Evolutionary conservation across 2,329 filamentous ascomycete species (phyloP).

Genomic region (Exophiala oligosperma): DNA sequence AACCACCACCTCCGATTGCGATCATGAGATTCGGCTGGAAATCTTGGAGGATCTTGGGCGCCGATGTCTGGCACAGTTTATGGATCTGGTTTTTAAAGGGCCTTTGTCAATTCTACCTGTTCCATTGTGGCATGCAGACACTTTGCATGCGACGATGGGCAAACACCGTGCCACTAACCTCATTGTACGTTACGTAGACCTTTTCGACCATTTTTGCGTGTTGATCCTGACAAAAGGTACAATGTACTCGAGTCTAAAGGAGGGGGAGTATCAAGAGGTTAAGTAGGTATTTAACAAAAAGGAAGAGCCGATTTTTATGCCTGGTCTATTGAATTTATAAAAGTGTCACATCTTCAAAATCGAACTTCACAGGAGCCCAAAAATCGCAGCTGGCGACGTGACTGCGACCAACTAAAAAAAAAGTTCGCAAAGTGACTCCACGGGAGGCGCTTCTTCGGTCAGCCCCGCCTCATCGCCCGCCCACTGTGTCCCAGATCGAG

Average conservation of each 20-base stretch:
- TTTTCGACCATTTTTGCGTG: conserved; percentile 68
- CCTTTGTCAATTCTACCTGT: neutral
- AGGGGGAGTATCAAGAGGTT: neutral
- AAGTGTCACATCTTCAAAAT: conserved; percentile 14
- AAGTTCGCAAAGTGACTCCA: conserved; percentile 4
- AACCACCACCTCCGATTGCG: conserved; percentile 95
- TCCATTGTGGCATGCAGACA: too few relatives aligned
- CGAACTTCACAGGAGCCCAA: neutral
- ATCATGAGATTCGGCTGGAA: conserved; percentile 97
- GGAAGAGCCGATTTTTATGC: neutral
- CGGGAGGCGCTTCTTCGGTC: neutral
- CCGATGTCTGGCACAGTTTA: conserved; percentile 90
- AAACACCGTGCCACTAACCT: conserved; percentile 57
- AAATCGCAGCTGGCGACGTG: neutral
- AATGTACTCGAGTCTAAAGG: neutral
- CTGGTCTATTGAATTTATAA: neutral
- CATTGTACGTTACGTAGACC: conserved; percentile 87
- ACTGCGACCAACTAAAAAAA: neutral
- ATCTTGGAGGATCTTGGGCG: conserved; percentile 74
- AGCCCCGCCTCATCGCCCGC: neutral
- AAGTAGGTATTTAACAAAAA: neutral
- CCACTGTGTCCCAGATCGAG: too few relatives aligned
- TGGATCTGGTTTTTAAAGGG: conserved; percentile 66
- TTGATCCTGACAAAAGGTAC: neutral
- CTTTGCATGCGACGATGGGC: neutral